These are phyloP conservation scores for Russula sp. DNA, from an alignment of 768 basidiomycete species.

Conservation along the genomic window DNA sequence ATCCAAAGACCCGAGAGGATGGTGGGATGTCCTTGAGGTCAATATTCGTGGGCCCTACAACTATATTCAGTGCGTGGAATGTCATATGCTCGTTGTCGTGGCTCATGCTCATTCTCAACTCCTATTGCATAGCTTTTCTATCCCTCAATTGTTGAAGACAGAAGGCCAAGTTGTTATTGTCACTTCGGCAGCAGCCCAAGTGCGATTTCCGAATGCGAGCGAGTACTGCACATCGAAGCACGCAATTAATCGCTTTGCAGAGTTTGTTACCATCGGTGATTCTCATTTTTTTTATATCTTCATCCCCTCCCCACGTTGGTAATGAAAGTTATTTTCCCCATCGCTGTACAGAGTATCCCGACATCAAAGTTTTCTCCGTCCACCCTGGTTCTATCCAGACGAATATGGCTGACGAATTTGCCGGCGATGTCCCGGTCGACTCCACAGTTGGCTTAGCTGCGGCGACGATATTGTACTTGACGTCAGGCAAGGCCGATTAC, in stretches of 20 bases:
- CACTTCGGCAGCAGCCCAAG: background rate
- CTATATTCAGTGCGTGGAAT: background rate
- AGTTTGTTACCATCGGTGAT: slow-evolving; percentile 4
- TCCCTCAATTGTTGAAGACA: background rate
- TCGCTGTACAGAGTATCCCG: background rate
- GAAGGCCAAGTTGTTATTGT: background rate
- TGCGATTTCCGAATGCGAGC: background rate
- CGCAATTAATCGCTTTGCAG: background rate
- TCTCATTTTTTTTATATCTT: no score
- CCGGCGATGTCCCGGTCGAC: no score
- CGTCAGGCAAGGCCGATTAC: background rate
- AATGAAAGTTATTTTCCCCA: background rate
- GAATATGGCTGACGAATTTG: background rate
- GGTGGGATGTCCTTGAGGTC: slow-evolving; percentile 3
- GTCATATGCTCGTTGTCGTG: background rate
- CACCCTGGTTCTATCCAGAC: background rate
- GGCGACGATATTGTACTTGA: background rate
- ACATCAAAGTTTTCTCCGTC: background rate
- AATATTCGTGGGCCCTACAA: background rate
- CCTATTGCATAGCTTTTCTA: background rate
- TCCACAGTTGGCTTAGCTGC: background rate
- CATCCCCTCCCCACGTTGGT: no score
- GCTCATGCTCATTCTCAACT: background rate
- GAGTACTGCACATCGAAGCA: slow-evolving; percentile 1
- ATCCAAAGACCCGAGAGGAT: background rate